Evolutionary conservation across 1,284 basidiomycete species (phyloP), one percentile per base, ranked within the genome.

Genomic region (Rhodotorula sp.): DNA sequence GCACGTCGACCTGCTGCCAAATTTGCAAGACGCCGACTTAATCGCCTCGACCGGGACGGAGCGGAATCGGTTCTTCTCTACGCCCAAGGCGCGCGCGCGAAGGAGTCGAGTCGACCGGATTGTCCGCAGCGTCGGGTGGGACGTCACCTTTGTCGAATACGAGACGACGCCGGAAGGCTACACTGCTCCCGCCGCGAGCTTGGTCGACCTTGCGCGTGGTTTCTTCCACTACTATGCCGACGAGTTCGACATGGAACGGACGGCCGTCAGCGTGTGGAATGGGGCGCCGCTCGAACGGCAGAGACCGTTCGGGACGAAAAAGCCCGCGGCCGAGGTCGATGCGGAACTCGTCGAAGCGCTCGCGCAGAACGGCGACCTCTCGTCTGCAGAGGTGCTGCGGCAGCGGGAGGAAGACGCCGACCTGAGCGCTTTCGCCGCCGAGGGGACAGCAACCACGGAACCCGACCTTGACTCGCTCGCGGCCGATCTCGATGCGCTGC

Each of bases 11-110:
- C 48, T 79, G 51, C 68, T 82, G 24, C 81, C 80, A 2, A 81
- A 81, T 60, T 71, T 82, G 7, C 81, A 82, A 56, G 75, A 76
- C 55, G 62, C 71, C 4, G 30, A 46, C 7, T 69, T 81, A 10
- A 77, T 81, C 45, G 63, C 57, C 3, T 60, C 60, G 24, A 69
- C 66, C 64, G 24, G 60, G 68, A 54, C 71, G 15, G 22, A 69
- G 57, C 59, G 55, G 17, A 30, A 71, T 58, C 62, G 71, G 74
- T 67, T 80, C 76, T 75, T 67, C 70, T 72, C 69, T 54, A 73
- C 64, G 44, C 72, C 59, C 37, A 59, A 60, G 56, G 71, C 58
- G 58, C 67, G 56, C 64, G 62, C 42, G 12, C 37, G 57, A 24
- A 58, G 44, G 24, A 44, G 57, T 37, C 57, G 57, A 17, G 45